These are phyloP conservation scores for Hypericum perforatum DNA, from an alignment of 345 rosid genomes.

Conservation along the genomic window DNA sequence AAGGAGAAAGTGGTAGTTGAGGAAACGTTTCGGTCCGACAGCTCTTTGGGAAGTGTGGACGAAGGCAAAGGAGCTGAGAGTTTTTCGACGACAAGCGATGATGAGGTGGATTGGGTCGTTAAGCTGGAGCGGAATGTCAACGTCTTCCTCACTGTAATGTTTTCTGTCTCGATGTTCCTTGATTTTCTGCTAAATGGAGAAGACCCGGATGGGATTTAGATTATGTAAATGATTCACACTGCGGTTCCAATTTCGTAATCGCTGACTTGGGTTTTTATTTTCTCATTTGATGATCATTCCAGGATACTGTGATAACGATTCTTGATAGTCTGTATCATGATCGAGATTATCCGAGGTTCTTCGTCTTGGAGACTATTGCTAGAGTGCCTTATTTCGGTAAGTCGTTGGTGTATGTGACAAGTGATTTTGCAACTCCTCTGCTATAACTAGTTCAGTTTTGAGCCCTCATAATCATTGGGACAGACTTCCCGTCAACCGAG, in stretches of 20 bases:
- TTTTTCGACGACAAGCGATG: slow-evolving; percentile 31
- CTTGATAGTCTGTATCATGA: slow-evolving; percentile 77
- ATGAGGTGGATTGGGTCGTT: slow-evolving; percentile 43
- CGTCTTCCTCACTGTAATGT: slow-evolving; percentile 64
- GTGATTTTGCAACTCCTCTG: too few relatives aligned
- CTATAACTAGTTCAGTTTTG: too few relatives aligned
- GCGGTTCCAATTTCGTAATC: neutral
- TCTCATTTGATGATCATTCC: slow-evolving; percentile 5
- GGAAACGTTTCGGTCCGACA: slow-evolving; percentile 48
- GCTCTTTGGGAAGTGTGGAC: slow-evolving; percentile 17
- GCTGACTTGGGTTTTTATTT: neutral
- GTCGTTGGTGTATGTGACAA: slow-evolving; percentile 5
- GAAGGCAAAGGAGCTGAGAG: slow-evolving; percentile 13
- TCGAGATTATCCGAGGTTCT: slow-evolving; percentile 80
- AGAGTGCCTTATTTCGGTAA: slow-evolving; percentile 96
- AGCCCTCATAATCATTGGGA: too few relatives aligned
- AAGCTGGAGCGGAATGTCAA: slow-evolving; percentile 71
- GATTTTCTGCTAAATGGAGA: too few relatives aligned
- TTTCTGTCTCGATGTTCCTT: neutral
- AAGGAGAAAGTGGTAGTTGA: slow-evolving; percentile 52
- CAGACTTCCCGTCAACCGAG: too few relatives aligned
- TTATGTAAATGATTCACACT: neutral
- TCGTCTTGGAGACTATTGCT: slow-evolving; percentile 91
- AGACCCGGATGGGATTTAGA: too few relatives aligned
- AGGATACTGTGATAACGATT: slow-evolving; percentile 87